These are phyloP conservation scores for Dissophora ornata DNA, from an alignment of 192 early-diverging fungal species.

Conservation along the genomic window DNA sequence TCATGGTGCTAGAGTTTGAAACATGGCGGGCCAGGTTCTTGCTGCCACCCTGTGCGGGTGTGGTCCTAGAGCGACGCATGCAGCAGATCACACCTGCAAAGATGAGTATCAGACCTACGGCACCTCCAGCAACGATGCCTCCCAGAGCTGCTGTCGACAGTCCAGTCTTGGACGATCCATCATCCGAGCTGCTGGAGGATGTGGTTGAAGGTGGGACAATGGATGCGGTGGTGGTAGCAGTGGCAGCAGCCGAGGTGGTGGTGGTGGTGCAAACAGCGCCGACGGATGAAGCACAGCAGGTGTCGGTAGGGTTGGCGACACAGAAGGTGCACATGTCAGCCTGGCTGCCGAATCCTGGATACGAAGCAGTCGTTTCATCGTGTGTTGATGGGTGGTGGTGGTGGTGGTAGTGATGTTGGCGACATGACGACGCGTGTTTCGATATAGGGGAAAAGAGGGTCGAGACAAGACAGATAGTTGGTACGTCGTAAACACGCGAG, in stretches of 20 bases:
- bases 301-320: background rate
- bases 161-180: background rate
- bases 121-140: constrained; percentile 40
- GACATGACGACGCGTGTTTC: too few species aligned
- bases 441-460: too few species aligned
- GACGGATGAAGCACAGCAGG: constrained; percentile 11
- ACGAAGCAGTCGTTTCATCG: too few species aligned
- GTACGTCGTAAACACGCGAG: too few species aligned
- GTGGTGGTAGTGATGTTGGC: too few species aligned
- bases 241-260: background rate
- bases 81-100: constrained; percentile 35
- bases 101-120: constrained; percentile 9
- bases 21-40: constrained; percentile 32
- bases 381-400: too few species aligned
- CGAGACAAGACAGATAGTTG: too few species aligned
- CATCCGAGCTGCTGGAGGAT: background rate
- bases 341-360: constrained; percentile 21
- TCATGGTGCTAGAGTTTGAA: constrained; percentile 31
- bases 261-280: background rate
- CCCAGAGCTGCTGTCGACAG: constrained; percentile 24
- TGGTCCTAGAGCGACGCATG: constrained; percentile 11
- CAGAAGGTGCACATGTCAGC: constrained; percentile 27
- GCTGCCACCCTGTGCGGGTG: background rate
- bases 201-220: constrained; percentile 1
- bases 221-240: constrained; percentile 2